Evolutionary conservation across 345 rosid genomes (phyloP).

Genomic region (Aquilaria malaccensis): DNA sequence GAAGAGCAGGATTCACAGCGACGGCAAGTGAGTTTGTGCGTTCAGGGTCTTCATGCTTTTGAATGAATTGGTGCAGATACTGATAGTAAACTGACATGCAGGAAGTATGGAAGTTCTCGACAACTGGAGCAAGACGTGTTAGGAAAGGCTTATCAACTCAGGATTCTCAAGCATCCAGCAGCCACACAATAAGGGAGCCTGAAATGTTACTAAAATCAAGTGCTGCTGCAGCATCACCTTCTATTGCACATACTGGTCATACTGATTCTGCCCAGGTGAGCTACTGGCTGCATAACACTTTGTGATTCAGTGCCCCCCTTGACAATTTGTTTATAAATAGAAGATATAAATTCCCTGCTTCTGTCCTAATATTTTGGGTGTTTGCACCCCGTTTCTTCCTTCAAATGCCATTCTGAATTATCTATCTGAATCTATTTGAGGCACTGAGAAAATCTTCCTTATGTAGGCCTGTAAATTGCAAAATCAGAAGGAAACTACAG

Average conservation of each 20-base stretch:
- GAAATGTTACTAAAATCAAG: constrained; percentile 46
- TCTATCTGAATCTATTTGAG: too few relatives aligned
- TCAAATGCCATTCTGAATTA: constrained; percentile 5
- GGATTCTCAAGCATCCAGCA: constrained; percentile 51
- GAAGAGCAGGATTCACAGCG: constrained; percentile 98
- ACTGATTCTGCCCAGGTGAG: constrained; percentile 40
- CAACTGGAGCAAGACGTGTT: constrained; percentile 80
- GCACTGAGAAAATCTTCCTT: neutral
- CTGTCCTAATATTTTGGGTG: too few relatives aligned
- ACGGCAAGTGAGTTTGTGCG: constrained; percentile 57
- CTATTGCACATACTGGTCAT: constrained; percentile 21
- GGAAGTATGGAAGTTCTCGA: constrained; percentile 97
- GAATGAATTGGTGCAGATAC: neutral
- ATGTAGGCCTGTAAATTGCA: constrained; percentile 44
- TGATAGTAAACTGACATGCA: constrained; percentile 28
- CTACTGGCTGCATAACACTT: constrained; percentile 8
- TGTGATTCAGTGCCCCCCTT: neutral
- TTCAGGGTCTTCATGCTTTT: constrained; percentile 8
- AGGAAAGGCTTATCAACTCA: constrained; percentile 61
- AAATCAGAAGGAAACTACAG: constrained; percentile 28
- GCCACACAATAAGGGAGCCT: constrained; percentile 48
- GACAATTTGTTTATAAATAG: too few relatives aligned
- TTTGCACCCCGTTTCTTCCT: too few relatives aligned
- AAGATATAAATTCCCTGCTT: too few relatives aligned
- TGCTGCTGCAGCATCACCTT: constrained; percentile 24